Percentiles rank a stretch among this genome's conserved stretches.
Conservation (phyloP, 2,329 filamentous ascomycete genomes). For the Alternaria sp. region DNA sequence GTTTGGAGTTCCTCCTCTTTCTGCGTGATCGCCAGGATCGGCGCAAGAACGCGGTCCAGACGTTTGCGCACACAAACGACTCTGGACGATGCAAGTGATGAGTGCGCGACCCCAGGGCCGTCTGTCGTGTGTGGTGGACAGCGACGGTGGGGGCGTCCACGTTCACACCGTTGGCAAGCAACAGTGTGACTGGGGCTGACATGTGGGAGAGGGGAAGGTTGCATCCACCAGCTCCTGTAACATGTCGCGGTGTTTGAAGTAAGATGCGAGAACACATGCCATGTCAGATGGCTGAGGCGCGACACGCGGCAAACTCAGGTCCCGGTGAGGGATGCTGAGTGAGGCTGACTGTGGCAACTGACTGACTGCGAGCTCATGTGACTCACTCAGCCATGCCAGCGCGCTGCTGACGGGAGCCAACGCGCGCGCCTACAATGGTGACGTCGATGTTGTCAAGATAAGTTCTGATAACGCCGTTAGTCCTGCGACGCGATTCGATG, state of each 20-base stretch:
- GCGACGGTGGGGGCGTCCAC: background rate
- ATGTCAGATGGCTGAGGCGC: background rate
- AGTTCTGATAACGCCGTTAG: conserved; percentile 11
- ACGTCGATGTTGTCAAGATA: conserved; percentile 14
- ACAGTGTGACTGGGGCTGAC: background rate
- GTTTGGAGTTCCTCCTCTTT: background rate
- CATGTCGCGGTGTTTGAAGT: background rate
- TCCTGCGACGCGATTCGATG: conserved; percentile 1
- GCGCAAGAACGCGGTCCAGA: conserved; percentile 11
- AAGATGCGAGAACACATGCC: background rate
- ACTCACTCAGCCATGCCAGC: conserved; percentile 10
- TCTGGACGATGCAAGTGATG: background rate
- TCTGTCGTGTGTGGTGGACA: background rate
- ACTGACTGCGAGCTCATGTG: conserved; percentile 12
- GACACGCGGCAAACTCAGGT: conserved; percentile 1
- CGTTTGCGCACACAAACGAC: background rate
- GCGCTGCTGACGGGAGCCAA: conserved; percentile 1
- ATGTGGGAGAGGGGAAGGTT: background rate
- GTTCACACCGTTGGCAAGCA: background rate
- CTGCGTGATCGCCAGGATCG: background rate
- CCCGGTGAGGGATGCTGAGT: background rate
- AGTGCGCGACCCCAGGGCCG: background rate
- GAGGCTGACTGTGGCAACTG: background rate
- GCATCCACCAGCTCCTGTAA: background rate
- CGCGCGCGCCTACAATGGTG: conserved; percentile 18